Percentiles rank a stretch among this genome's conserved stretches.
Conservation (phyloP, 2,329 filamentous ascomycete genomes). For the Diaporthe aspalathi region DNA sequence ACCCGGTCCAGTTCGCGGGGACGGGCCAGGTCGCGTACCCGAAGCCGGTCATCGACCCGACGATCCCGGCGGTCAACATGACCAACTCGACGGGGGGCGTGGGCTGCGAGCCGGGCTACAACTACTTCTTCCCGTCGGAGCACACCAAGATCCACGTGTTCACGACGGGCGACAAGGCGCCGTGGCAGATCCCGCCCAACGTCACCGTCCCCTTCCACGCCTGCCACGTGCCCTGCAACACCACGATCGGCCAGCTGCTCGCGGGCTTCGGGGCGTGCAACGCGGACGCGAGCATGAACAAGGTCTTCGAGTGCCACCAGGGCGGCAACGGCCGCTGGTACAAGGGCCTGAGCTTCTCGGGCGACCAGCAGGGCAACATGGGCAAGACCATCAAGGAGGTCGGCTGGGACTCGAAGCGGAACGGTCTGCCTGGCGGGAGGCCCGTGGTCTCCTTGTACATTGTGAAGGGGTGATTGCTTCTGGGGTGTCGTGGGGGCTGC, state of each 20-base stretch:
- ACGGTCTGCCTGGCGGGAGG: slow-evolving; percentile 59
- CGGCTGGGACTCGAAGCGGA: slow-evolving; percentile 68
- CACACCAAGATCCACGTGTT: slow-evolving; percentile 72
- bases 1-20: slow-evolving; percentile 42
- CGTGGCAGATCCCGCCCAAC: slow-evolving; percentile 63
- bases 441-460: slow-evolving; percentile 71
- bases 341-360: slow-evolving; percentile 62
- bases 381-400: slow-evolving; percentile 64
- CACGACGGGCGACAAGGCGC: slow-evolving; percentile 57
- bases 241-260: slow-evolving; percentile 67
- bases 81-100: slow-evolving; percentile 68
- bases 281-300: slow-evolving; percentile 62
- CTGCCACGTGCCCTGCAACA: slow-evolving; percentile 63
- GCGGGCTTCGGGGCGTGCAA: slow-evolving; percentile 69
- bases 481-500: rapidly evolving
- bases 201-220: slow-evolving; percentile 59
- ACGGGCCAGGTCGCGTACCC: slow-evolving; percentile 54
- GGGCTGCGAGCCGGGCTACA: slow-evolving; percentile 71
- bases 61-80: slow-evolving; percentile 65
- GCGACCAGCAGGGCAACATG: slow-evolving; percentile 61
- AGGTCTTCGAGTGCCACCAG: slow-evolving; percentile 66
- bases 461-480: slow-evolving; percentile 59
- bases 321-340: slow-evolving; percentile 70
- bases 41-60: slow-evolving; percentile 55
- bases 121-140: slow-evolving; percentile 69